Evolutionary conservation across 805 yeast species (phyloP).

Genomic region (Torulaspora maleeae): DNA sequence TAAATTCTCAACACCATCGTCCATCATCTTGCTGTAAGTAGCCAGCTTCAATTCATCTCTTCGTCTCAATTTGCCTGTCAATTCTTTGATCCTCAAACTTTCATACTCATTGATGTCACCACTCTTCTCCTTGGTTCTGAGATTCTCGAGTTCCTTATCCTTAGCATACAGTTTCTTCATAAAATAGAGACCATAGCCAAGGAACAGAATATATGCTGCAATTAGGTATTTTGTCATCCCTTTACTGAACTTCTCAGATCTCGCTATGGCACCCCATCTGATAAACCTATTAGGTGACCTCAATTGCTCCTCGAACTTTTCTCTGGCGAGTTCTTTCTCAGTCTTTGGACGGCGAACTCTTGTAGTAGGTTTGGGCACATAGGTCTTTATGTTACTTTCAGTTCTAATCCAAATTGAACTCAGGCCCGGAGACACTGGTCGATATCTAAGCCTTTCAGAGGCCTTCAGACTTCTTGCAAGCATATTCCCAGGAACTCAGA

Average conservation of each 20-base stretch:
- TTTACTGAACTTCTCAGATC: slow-evolving; percentile 55
- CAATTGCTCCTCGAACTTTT: slow-evolving; percentile 34
- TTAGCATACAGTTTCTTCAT: slow-evolving; percentile 62
- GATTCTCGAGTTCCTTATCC: slow-evolving; percentile 53
- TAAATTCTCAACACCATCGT: slow-evolving; percentile 36
- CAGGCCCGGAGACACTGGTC: background rate
- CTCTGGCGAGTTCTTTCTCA: slow-evolving; percentile 33
- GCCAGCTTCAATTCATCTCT: slow-evolving; percentile 57
- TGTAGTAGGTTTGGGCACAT: slow-evolving; percentile 19
- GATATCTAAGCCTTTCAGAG: background rate
- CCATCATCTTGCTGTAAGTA: slow-evolving; percentile 52
- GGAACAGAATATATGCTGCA: slow-evolving; percentile 52
- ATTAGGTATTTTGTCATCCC: slow-evolving; percentile 60
- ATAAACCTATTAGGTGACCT: slow-evolving; percentile 37
- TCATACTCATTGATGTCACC: slow-evolving; percentile 54
- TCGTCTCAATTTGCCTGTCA: slow-evolving; percentile 56
- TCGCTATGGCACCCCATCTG: slow-evolving; percentile 51
- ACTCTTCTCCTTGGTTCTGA: slow-evolving; percentile 38
- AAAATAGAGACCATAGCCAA: slow-evolving; percentile 56
- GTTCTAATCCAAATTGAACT: slow-evolving; percentile 1
- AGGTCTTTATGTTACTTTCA: slow-evolving; percentile 13
- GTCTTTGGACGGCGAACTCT: slow-evolving; percentile 27
- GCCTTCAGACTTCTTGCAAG: background rate
- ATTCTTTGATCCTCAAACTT: slow-evolving; percentile 53
- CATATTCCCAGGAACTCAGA: background rate